A percentile compares a stretch with the other conserved stretches of the same genome.
Conservation (phyloP, 2,329 filamentous ascomycete species). For the Hypoxylon sp. region DNA sequence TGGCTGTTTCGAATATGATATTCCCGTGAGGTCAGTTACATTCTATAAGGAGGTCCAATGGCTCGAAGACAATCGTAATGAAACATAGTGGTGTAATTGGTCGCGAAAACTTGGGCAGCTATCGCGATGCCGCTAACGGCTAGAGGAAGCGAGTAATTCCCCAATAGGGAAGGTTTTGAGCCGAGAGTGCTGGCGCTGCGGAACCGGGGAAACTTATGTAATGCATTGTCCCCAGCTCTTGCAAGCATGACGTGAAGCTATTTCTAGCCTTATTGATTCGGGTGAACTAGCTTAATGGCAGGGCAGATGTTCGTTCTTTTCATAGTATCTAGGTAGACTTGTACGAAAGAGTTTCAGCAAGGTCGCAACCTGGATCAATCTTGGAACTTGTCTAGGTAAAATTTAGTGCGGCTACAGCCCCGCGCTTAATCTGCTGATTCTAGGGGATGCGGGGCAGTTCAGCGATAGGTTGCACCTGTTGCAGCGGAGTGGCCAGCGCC, state of each 20-base stretch:
- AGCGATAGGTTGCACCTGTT: too few species aligned
- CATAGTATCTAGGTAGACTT: not conserved
- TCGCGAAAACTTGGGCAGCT: not conserved
- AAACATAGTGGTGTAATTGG: conserved; percentile 11
- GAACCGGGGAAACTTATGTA: conserved; percentile 7
- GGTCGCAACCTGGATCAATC: too few species aligned
- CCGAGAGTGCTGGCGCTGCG: conserved; percentile 10
- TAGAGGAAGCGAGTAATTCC: conserved; percentile 10
- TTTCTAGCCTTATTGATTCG: not conserved
- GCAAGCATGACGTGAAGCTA: too few species aligned
- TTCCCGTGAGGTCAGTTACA: not conserved
- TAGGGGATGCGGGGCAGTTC: too few species aligned
- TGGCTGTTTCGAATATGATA: conserved; percentile 1
- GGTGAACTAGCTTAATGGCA: not conserved
- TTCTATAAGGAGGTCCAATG: conserved; percentile 9
- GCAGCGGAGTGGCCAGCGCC: too few species aligned
- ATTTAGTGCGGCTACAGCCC: not conserved
- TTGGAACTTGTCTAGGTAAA: too few species aligned
- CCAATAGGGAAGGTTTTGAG: conserved; percentile 19
- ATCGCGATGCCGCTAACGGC: not conserved
- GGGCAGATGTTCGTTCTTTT: not conserved
- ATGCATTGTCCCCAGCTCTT: not conserved
- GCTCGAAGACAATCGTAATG: conserved; percentile 11
- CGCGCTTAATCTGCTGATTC: too few species aligned
- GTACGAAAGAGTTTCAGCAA: too few species aligned